Evolutionary conservation across 805 yeast genomes (phyloP), one percentile per base, ranked within the genome.

Genomic region (Yamadazyma sp.): DNA sequence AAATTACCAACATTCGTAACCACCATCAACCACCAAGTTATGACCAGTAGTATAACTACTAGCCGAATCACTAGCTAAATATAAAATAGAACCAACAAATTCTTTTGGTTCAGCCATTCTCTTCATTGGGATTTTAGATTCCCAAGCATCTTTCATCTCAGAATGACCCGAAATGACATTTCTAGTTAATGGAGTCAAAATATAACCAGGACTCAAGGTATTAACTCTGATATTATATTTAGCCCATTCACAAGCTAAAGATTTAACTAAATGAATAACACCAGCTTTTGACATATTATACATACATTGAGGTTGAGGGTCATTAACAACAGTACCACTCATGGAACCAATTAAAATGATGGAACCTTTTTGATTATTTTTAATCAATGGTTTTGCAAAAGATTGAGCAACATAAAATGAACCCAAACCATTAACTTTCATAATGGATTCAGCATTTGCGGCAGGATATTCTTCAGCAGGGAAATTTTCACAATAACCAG

Each of bases 201-300:
- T 84, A 67, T 84, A 84, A 31, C 91, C 93, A 28, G 93, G 93
- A 25, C 85, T 76, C 45, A 84, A 64, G 21, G 89, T 75, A 66
- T 84, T 83, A 48, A 84, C 86, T 59, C 91, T 75, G 52, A 82
- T 80, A 50, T 76, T 76, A 62, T 76, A 78, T 49, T 76, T 71
- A 33, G 93, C 85, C 93, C 93, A 84, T 60, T 84, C 94, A 43
- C 81, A 76, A 27, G 88, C 93, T 48, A 84, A 65, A 3, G 89
- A 75, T 56, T 77, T 76, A 36, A 75, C 84, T 72, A 84, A 66
- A 62, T 84, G 93, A 50, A 83, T 82, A 27, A 83, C 91, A 55
- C 89, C 93, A 12, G 93, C 93, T 66, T 84, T 84, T 49, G 91
- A 73, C 84, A 82, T 80, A 70, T 84, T 84, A 73, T 84, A 84